Conservation (phyloP, 2,329 filamentous ascomycete genomes). For the Colletotrichum eremochloae region DNA sequence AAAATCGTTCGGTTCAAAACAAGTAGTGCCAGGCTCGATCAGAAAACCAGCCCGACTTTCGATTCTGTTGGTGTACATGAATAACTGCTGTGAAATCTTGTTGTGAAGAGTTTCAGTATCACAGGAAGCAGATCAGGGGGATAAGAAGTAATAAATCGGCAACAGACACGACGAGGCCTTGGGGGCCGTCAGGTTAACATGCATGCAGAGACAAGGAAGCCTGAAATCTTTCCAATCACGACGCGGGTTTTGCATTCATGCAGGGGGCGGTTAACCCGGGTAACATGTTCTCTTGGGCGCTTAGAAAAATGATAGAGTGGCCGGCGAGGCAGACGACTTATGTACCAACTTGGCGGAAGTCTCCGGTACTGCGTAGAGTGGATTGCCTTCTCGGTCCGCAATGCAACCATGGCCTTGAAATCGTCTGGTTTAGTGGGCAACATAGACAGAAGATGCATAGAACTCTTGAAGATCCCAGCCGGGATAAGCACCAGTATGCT, state of each 20-base stretch:
- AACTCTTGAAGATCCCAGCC: neutral
- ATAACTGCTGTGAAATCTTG: neutral
- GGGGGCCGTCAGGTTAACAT: neutral
- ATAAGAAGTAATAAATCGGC: too few species aligned
- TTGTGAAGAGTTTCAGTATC: neutral
- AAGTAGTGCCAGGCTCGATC: neutral
- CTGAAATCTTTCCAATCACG: neutral
- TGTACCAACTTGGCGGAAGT: neutral
- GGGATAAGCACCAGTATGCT: too few species aligned
- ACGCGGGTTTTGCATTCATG: neutral
- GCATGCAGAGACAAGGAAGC: neutral
- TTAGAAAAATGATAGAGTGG: neutral
- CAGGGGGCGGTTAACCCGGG: neutral
- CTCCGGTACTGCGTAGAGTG: neutral
- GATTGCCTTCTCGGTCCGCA: neutral
- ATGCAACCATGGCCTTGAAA: neutral
- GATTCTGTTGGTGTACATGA: neutral
- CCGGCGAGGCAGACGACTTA: neutral
- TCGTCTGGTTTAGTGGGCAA: neutral
- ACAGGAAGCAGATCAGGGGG: neutral
- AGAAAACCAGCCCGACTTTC: neutral
- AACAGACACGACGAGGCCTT: neutral
- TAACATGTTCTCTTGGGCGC: neutral
- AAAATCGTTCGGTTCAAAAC: neutral
- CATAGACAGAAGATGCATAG: neutral